phyloP scores from a whole-genome alignment of 306 rosid genomes.

The Lathyrus tuberosus region DNA sequence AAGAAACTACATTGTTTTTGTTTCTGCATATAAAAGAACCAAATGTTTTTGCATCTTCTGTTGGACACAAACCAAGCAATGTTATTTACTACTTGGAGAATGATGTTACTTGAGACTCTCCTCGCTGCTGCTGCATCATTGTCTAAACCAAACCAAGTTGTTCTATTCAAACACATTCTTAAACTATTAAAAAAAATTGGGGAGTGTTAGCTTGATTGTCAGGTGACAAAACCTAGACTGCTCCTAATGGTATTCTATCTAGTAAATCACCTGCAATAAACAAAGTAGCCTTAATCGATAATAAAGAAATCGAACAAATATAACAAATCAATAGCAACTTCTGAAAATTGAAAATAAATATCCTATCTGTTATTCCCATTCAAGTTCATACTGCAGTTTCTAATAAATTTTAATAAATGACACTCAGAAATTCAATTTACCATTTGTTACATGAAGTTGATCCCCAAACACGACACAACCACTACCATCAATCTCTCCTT shows the following conservation, averaged over 20 bases:
- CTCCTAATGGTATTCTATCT: slow-evolving; percentile 57
- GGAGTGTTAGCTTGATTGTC: slow-evolving; percentile 57
- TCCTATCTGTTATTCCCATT: slow-evolving; percentile 13
- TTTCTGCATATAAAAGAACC: too few species aligned
- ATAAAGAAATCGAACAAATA: slow-evolving; percentile 5
- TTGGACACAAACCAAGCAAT: too few species aligned
- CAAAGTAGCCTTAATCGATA: slow-evolving; percentile 6
- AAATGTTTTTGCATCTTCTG: too few species aligned
- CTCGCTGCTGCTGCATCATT: too few species aligned
- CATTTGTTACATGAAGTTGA: slow-evolving; percentile 56
- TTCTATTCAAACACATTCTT: too few species aligned
- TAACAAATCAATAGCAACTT: not conserved
- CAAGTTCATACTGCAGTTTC: not conserved
- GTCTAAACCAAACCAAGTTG: too few species aligned
- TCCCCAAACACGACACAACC: slow-evolving; percentile 58
- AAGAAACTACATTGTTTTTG: too few species aligned
- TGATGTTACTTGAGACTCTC: too few species aligned
- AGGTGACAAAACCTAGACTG: slow-evolving; percentile 52
- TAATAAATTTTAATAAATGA: not conserved
- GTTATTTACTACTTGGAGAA: too few species aligned
- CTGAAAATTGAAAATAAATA: not conserved
- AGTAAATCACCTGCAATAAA: slow-evolving; percentile 60
- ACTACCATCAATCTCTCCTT: slow-evolving; percentile 65
- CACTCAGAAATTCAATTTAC: slow-evolving; percentile 41
- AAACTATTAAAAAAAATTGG: too few species aligned